Percentiles rank a stretch among this genome's conserved stretches.
Conservation (phyloP, 345 rosid species). For the Durio zibethinus region DNA sequence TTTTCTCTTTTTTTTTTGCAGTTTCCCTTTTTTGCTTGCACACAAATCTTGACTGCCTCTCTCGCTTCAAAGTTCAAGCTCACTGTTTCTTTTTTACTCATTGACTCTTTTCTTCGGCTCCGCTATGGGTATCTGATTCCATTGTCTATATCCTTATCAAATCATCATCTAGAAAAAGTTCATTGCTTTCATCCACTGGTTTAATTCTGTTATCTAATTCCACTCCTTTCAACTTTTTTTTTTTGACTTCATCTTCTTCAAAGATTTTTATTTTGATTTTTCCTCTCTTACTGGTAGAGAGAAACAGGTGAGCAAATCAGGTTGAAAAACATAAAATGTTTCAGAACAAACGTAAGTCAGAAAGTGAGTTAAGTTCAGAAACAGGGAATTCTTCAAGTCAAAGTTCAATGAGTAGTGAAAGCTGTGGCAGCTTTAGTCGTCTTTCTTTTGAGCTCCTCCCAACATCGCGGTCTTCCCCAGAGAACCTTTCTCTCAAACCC, state of each 20-base stretch:
- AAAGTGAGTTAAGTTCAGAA: conserved; percentile 40
- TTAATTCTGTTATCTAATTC: conserved; percentile 1
- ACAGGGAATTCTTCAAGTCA: conserved; percentile 48
- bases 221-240: not conserved
- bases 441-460: conserved; percentile 70
- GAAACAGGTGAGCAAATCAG: conserved; percentile 14
- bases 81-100: not conserved
- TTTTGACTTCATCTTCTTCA: not conserved
- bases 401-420: conserved; percentile 67
- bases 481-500: conserved; percentile 51
- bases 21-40: not conserved
- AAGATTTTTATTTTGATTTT: not conserved
- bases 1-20: not conserved
- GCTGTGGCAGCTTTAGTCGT: conserved; percentile 68
- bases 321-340: conserved; percentile 28
- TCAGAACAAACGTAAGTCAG: conserved; percentile 34
- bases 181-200: not conserved
- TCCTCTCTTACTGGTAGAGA: conserved; percentile 8
- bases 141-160: not conserved
- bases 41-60: not conserved
- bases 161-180: not conserved
- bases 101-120: not conserved
- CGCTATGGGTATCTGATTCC: not conserved
- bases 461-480: conserved; percentile 31
- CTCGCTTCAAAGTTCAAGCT: not conserved